Evolutionary conservation across 352 stramenopile species (phyloP).

Genomic region (Phytophthora melonis): DNA sequence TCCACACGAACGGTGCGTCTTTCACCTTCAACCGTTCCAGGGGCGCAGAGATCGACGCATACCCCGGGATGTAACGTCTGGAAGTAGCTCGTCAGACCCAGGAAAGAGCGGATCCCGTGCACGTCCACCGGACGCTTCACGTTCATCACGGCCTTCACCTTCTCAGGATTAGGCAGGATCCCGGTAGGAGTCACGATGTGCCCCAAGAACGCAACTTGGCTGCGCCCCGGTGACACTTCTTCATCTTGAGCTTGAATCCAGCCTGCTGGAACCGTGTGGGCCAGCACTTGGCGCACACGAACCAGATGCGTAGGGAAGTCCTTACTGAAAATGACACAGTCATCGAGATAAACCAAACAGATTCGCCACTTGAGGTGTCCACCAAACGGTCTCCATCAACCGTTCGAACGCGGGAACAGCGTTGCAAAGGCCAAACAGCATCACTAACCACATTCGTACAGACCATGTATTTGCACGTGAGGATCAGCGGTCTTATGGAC

Average conservation of each 20-base stretch:
- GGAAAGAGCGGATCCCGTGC: neutral
- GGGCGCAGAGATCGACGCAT: conserved; percentile 1
- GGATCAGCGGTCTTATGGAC: too few species aligned
- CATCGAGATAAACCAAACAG: conserved; percentile 3
- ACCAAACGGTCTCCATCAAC: conserved; percentile 9
- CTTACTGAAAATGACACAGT: conserved; percentile 13
- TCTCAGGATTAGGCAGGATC: conserved; percentile 4
- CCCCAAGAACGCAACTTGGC: conserved; percentile 8
- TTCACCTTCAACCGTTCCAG: conserved; percentile 17
- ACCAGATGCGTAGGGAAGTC: conserved; percentile 5
- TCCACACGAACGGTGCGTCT: neutral
- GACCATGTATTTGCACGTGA: too few species aligned
- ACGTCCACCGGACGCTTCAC: neutral
- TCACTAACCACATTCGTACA: conserved; percentile 12
- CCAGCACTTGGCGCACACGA: neutral
- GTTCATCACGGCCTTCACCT: conserved; percentile 1
- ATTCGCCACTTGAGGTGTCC: conserved; percentile 14
- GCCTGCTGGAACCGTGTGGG: neutral
- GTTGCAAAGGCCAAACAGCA: conserved; percentile 13
- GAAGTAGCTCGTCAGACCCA: conserved; percentile 10
- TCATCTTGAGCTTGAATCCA: conserved; percentile 14
- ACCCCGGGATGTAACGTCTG: conserved; percentile 6
- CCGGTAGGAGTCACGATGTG: conserved; percentile 4
- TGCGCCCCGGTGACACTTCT: conserved; percentile 11
- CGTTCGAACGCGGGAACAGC: conserved; percentile 3